These are phyloP conservation scores for Chlamydomonas reinhardtii DNA, from an alignment of 163 green algal species.

Conservation along the genomic window DNA sequence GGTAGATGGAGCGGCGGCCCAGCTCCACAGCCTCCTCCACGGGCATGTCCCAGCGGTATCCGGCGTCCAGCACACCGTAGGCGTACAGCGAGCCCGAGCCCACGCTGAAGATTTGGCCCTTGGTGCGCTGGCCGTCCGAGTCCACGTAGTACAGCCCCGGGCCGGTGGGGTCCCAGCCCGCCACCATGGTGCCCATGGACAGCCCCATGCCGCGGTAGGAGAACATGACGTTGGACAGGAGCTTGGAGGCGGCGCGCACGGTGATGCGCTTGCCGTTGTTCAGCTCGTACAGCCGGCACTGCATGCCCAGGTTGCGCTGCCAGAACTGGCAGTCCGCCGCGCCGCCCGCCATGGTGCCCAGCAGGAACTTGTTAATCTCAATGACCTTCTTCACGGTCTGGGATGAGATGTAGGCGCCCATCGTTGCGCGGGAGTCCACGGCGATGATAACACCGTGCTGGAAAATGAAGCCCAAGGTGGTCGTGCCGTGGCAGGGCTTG, in stretches of 20 bases:
- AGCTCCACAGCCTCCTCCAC: conserved; percentile 96
- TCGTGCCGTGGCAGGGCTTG: conserved; percentile 98
- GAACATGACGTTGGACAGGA: conserved; percentile 98
- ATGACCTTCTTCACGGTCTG: conserved; percentile 99
- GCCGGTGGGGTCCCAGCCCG: conserved; percentile 92
- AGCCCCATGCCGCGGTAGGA: conserved; percentile 97
- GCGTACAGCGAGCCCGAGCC: conserved; percentile 98
- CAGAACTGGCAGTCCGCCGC: conserved; percentile 99
- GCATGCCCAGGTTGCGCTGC: conserved; percentile 95
- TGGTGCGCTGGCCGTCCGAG: conserved; percentile 95
- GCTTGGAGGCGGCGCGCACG: conserved; percentile 96
- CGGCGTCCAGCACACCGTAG: conserved; percentile 97
- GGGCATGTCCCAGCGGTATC: conserved; percentile 84
- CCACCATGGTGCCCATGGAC: conserved; percentile 99
- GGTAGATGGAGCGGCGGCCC: conserved; percentile 96
- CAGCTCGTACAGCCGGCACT: conserved; percentile 98
- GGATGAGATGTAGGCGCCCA: conserved; percentile 98
- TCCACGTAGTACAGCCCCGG: conserved; percentile 99
- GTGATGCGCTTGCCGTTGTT: conserved; percentile 96
- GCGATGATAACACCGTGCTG: conserved; percentile 97
- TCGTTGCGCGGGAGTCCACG: conserved; percentile 96
- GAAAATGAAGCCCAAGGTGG: conserved; percentile 99
- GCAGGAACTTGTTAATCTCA: conserved; percentile 98
- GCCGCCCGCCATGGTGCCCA: conserved; percentile 99
- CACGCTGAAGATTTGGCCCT: conserved; percentile 96